phyloP scores from a whole-genome alignment of 2,329 filamentous ascomycete species.

The Pestalotiopsis sp. region DNA sequence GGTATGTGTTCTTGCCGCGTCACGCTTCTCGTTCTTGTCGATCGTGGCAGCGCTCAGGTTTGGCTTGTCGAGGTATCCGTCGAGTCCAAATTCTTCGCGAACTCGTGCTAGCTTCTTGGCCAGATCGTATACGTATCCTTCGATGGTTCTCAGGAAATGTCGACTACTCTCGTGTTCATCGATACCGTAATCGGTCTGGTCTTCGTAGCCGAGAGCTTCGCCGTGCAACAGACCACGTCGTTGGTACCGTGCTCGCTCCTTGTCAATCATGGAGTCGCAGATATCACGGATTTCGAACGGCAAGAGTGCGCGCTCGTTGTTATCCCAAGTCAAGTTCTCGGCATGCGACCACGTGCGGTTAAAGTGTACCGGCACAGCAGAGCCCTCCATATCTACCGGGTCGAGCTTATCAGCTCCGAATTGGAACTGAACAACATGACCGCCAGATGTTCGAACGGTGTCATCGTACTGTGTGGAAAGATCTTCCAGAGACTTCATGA shows the following conservation, averaged over 20 bases:
- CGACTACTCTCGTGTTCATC: slow-evolving; percentile 83
- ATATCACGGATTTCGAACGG: slow-evolving; percentile 73
- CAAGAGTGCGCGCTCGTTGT: slow-evolving; percentile 71
- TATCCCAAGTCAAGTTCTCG: slow-evolving; percentile 76
- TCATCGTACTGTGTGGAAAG: slow-evolving; percentile 91
- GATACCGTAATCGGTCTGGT: slow-evolving; percentile 68
- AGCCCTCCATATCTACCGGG: slow-evolving; percentile 96
- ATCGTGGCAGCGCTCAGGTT: slow-evolving; percentile 25
- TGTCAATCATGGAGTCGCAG: slow-evolving; percentile 68
- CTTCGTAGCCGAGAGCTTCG: slow-evolving; percentile 68
- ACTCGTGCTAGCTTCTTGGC: slow-evolving; percentile 62
- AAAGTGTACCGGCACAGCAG: slow-evolving; percentile 89
- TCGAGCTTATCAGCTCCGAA: slow-evolving; percentile 96
- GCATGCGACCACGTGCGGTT: slow-evolving; percentile 86
- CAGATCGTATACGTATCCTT: slow-evolving; percentile 67
- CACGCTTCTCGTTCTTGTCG: slow-evolving; percentile 30
- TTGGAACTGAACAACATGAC: slow-evolving; percentile 92
- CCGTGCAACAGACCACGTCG: slow-evolving; percentile 64
- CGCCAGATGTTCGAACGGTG: slow-evolving; percentile 88
- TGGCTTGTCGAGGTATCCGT: slow-evolving; percentile 34
- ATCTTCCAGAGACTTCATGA: slow-evolving; percentile 98
- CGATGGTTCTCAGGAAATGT: slow-evolving; percentile 78
- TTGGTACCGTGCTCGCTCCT: slow-evolving; percentile 67
- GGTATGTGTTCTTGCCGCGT: slow-evolving; percentile 27
- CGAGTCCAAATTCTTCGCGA: slow-evolving; percentile 54